phyloP scores from a whole-genome alignment of 345 rosid genomes.

The Sonneratia caseolaris region DNA sequence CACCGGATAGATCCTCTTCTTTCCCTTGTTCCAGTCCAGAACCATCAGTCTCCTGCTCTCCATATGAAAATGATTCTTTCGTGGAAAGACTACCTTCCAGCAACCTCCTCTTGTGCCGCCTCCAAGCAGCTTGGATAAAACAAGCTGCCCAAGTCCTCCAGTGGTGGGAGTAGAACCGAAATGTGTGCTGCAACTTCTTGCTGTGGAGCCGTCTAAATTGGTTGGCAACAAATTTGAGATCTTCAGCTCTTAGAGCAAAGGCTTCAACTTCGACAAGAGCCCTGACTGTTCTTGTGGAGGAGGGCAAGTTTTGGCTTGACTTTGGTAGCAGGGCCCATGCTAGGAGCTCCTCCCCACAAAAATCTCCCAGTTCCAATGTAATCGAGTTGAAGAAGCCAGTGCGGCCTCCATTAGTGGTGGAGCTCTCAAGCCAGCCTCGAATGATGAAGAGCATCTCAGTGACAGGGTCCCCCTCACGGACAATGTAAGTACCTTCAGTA shows the following conservation, averaged over 20 bases:
- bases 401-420: conserved; percentile 86
- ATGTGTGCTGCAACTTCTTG: conserved; percentile 89
- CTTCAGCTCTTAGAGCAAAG: conserved; percentile 82
- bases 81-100: conserved; percentile 34
- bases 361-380: conserved; percentile 69
- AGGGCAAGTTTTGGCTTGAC: conserved; percentile 60
- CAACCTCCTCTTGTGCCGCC: conserved; percentile 53
- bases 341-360: conserved; percentile 89
- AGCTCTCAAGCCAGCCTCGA: conserved; percentile 85
- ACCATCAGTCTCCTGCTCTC: conserved; percentile 16
- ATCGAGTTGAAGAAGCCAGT: conserved; percentile 91
- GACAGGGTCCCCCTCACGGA: conserved; percentile 90
- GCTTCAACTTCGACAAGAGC: conserved; percentile 88
- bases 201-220: conserved; percentile 89
- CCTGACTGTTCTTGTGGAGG: conserved; percentile 85
- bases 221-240: conserved; percentile 82
- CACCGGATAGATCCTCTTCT: conserved; percentile 7
- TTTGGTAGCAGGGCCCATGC: conserved; percentile 90
- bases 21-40: conserved; percentile 10
- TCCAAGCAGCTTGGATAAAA: conserved; percentile 93
- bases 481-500: conserved; percentile 72
- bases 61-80: conserved; percentile 31
- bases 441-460: conserved; percentile 84
- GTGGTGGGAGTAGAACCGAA: conserved; percentile 81
- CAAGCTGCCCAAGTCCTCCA: conserved; percentile 98